A percentile compares a stretch with the other conserved stretches of the same genome.
These are phyloP conservation scores for Stemphylium beticola DNA, from an alignment of 2,329 filamentous ascomycete species.

Conservation along the genomic window DNA sequence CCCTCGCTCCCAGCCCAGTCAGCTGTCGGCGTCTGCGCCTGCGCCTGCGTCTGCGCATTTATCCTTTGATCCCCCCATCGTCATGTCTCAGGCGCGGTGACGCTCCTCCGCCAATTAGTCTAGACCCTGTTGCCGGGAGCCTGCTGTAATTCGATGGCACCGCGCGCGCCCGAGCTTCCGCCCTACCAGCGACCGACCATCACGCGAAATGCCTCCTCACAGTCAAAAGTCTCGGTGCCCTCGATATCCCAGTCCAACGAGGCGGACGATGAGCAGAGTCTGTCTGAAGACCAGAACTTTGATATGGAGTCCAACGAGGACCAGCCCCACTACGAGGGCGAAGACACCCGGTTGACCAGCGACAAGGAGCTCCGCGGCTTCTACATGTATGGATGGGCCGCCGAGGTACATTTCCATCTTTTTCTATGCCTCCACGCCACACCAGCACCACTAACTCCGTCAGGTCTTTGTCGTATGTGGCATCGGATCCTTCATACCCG, in stretches of 20 bases:
- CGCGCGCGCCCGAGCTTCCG: slow-evolving; percentile 32
- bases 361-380: slow-evolving; percentile 87
- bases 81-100: slow-evolving; percentile 29
- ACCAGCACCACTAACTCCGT: slow-evolving; percentile 4
- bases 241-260: slow-evolving; percentile 49
- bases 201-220: slow-evolving; percentile 39
- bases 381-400: slow-evolving; percentile 96
- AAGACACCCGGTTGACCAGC: slow-evolving; percentile 89
- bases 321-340: slow-evolving; percentile 71
- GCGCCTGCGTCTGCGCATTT: slow-evolving; percentile 6
- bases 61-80: slow-evolving; percentile 3
- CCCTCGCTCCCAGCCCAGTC: background rate
- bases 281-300: slow-evolving; percentile 39
- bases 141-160: slow-evolving; percentile 33
- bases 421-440: background rate
- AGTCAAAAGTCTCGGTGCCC: slow-evolving; percentile 44
- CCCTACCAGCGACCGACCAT: slow-evolving; percentile 33
- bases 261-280: slow-evolving; percentile 53
- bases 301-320: slow-evolving; percentile 43
- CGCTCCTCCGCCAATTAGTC: slow-evolving; percentile 36
- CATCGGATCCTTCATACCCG: slow-evolving; percentile 86
- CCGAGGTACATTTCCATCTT: slow-evolving; percentile 61
- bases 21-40: background rate
- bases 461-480: slow-evolving; percentile 90
- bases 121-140: slow-evolving; percentile 13